Evolutionary conservation across 2,329 filamentous ascomycete genomes (phyloP).

Genomic region (Xylaria sp.): DNA sequence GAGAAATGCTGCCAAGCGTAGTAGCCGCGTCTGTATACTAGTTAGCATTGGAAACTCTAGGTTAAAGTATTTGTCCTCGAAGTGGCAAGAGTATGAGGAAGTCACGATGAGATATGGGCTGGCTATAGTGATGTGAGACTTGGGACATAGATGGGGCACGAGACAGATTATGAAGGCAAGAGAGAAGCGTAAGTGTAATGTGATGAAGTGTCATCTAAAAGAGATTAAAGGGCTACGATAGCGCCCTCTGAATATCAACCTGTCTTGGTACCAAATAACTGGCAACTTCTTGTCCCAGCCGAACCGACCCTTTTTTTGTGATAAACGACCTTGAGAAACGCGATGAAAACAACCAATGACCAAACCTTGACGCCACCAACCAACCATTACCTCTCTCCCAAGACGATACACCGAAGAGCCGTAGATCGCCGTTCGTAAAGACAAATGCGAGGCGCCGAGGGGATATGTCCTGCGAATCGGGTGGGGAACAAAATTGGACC

Average conservation of each 20-base stretch:
- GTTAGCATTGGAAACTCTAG: constrained; percentile 2
- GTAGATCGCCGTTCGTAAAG: constrained; percentile 23
- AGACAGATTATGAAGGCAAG: constrained; percentile 8
- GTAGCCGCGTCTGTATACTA: constrained; percentile 2
- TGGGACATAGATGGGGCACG: constrained; percentile 15
- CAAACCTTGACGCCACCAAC: constrained; percentile 38
- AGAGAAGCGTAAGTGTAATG: constrained; percentile 19
- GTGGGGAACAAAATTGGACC: constrained; percentile 20
- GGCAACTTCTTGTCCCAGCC: constrained; percentile 25
- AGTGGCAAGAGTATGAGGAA: background rate
- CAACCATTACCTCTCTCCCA: constrained; percentile 33
- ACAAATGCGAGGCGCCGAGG: constrained; percentile 29
- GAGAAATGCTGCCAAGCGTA: background rate
- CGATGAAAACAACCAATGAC: constrained; percentile 29
- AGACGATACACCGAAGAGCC: constrained; percentile 27
- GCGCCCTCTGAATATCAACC: constrained; percentile 26
- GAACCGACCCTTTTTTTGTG: constrained; percentile 32
- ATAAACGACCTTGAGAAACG: constrained; percentile 24
- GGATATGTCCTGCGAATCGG: constrained; percentile 14
- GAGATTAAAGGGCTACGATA: constrained; percentile 32
- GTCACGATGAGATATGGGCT: background rate
- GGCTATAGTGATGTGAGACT: background rate
- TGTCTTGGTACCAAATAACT: constrained; percentile 28
- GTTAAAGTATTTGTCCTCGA: background rate
- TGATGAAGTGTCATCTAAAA: constrained; percentile 26